These are phyloP conservation scores for Millerago galiae DNA, from an alignment of 805 yeast species.

Conservation along the genomic window DNA sequence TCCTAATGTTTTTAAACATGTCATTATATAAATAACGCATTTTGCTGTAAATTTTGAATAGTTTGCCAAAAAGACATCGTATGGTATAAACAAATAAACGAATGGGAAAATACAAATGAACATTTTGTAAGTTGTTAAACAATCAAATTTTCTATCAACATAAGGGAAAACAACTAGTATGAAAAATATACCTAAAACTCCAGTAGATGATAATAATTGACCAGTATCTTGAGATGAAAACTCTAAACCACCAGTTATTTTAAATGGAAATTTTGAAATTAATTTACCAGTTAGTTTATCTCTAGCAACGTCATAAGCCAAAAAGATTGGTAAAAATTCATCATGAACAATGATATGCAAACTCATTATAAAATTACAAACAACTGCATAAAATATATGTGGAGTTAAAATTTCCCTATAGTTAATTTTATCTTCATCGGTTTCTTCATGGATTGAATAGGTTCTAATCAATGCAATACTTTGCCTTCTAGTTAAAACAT, in stretches of 20 bases:
- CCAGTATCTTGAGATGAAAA: slow-evolving; percentile 17
- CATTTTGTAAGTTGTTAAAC: slow-evolving; percentile 14
- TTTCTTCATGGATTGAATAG: slow-evolving; percentile 26
- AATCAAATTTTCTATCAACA: slow-evolving; percentile 17
- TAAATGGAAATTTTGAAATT: slow-evolving; percentile 14
- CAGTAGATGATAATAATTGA: slow-evolving; percentile 16
- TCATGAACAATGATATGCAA: slow-evolving; percentile 43
- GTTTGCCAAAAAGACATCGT: slow-evolving; percentile 15
- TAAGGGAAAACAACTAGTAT: slow-evolving; percentile 16
- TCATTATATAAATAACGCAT: slow-evolving; percentile 20
- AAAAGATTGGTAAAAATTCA: slow-evolving; percentile 50
- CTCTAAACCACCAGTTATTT: slow-evolving; percentile 18
- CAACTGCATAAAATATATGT: slow-evolving; percentile 28
- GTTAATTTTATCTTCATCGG: slow-evolving; percentile 18
- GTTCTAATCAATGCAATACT: slow-evolving; percentile 27
- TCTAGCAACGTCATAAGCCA: slow-evolving; percentile 30
- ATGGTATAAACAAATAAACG: slow-evolving; percentile 14
- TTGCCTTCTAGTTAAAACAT: slow-evolving; percentile 26
- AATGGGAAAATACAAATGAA: slow-evolving; percentile 14
- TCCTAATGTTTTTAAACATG: slow-evolving; percentile 32
- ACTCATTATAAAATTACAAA: slow-evolving; percentile 36
- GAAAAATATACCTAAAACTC: slow-evolving; percentile 14
- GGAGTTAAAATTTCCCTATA: slow-evolving; percentile 25
- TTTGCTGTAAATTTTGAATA: slow-evolving; percentile 14
- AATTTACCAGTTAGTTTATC: slow-evolving; percentile 9